Base-by-base conservation (phyloP, 371 early-diverging fungal species). In the Mucor mucedo region DNA sequence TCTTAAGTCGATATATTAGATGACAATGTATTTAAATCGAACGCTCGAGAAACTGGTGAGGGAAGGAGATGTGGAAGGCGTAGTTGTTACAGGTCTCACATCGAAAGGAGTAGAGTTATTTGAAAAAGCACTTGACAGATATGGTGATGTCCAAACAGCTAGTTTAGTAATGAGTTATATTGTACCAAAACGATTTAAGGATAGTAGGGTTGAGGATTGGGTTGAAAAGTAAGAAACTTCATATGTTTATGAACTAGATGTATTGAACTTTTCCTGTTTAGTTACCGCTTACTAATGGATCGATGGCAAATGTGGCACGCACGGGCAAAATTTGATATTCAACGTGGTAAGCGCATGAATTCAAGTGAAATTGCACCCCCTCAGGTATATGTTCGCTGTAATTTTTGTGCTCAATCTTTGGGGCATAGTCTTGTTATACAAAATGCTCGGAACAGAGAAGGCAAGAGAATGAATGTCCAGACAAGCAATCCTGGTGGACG, bases 101-200 rank as follows among this genome's bases (percentile, higher is more conserved):
- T 65, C 64, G 35, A 73, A 75, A 32, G 89, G 87, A 4, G 75
- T 88, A 10, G 86, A 87, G 47, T 69, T 97, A 49, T 75, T 96
- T 58, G 87, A 89, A 55, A 77, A 79, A 55, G 94, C 91, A 62
- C 83, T 97, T 5, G 91, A 98, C 77, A 73, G 76, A 40, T 93
- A 94, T 5, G 94, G 93, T 0, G 98, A 98, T 72, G 86, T 95
- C 30, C 98, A 98, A 71, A 94, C 95, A 1, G 95, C 91, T 0
- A 83, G 89, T 42, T 65, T 97, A 30, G 77, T 91, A 1, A 74
- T 90, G 55, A 82, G 86, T 14, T 86, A 83, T 57, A 84, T 83
- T 33, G 81, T 86, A 5, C 87, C 87, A 5, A 77, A 80, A 7
- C 69, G 83, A 29, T 87, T 90, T 57, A 76, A 81, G 28, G 92